Percentiles rank a stretch among this genome's conserved stretches.
Evolutionary conservation across 345 rosid species (phyloP).

Genomic region (Eutrema japonicum): DNA sequence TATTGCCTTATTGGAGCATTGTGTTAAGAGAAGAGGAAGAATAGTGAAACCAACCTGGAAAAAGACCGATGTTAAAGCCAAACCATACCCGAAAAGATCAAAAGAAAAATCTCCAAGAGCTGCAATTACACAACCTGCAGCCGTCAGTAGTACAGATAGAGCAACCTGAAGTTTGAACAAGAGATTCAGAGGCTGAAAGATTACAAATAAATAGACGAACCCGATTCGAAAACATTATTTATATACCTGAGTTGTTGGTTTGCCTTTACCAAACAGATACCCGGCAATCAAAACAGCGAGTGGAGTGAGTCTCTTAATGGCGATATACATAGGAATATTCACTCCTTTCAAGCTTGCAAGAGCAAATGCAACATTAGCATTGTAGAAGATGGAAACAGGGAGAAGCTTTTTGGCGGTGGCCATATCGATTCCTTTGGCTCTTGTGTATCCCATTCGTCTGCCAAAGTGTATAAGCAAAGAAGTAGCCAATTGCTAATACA

Average conservation of each 20-base stretch:
- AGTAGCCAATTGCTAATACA: conserved; percentile 85
- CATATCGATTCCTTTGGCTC: conserved; percentile 62
- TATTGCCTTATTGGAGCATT: not conserved
- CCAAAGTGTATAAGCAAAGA: conserved; percentile 81
- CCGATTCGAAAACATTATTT: not conserved
- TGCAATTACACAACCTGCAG: conserved; percentile 87
- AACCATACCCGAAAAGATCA: conserved; percentile 80
- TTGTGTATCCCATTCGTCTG: conserved; percentile 66
- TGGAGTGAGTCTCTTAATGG: conserved; percentile 95
- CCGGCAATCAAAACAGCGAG: conserved; percentile 87
- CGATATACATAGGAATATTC: conserved; percentile 97
- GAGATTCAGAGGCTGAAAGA: conserved; percentile 20
- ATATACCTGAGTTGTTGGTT: conserved; percentile 77
- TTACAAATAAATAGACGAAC: not conserved
- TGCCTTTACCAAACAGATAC: conserved; percentile 68
- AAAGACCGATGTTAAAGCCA: conserved; percentile 94
- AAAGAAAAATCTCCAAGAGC: conserved; percentile 96
- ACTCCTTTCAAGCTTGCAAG: conserved; percentile 98
- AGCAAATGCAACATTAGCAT: conserved; percentile 97
- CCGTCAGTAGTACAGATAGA: conserved; percentile 80
- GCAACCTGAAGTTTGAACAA: conserved; percentile 64
- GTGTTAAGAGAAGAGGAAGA: conserved; percentile 5
- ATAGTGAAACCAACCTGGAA: conserved; percentile 63
- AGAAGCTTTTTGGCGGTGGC: conserved; percentile 77
- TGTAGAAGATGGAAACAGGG: conserved; percentile 85